A percentile compares a stretch with the other conserved stretches of the same genome.
phyloP scores from a whole-genome alignment of 495 filamentous ascomycete species.

The Chaetomium tenue region DNA sequence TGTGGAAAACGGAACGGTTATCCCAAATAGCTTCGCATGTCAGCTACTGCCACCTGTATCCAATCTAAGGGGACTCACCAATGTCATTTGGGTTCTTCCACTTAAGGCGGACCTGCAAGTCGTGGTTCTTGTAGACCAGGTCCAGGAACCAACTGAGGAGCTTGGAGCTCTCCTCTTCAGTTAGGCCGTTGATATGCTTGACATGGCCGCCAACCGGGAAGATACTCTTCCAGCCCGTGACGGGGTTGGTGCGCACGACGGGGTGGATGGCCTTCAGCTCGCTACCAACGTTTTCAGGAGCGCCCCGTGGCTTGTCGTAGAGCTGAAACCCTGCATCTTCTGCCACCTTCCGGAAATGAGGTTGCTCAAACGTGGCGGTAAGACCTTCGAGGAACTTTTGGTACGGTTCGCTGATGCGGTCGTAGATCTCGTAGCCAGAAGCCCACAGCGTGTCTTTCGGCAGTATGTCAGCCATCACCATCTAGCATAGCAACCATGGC shows the following conservation, averaged over 20 bases:
- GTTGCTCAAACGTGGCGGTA: conserved; percentile 62
- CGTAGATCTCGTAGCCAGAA: conserved; percentile 71
- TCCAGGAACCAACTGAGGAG: conserved; percentile 59
- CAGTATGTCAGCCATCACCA: background rate
- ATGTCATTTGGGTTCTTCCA: conserved; percentile 63
- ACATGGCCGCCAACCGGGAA: conserved; percentile 64
- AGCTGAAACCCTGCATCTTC: conserved; percentile 54
- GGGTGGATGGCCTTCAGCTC: conserved; percentile 63
- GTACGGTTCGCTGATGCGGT: conserved; percentile 63
- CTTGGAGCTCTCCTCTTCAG: conserved; percentile 57
- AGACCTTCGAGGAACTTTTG: conserved; percentile 66
- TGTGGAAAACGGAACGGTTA: conserved; percentile 66
- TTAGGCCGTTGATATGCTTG: conserved; percentile 63
- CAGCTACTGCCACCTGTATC: background rate
- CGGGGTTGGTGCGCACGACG: conserved; percentile 72
- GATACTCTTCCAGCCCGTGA: conserved; percentile 74
- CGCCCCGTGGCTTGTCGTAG: conserved; percentile 57
- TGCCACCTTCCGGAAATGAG: conserved; percentile 56
- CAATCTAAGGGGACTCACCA: conserved; percentile 32
- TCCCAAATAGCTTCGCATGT: conserved; percentile 65
- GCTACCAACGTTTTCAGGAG: conserved; percentile 61
- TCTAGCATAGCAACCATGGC: background rate
- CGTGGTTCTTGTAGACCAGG: conserved; percentile 68
- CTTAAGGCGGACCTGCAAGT: conserved; percentile 65
- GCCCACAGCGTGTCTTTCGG: conserved; percentile 55